Base-by-base conservation (phyloP, 106 monocot genomes). In the Agapanthus africanus region DNA sequence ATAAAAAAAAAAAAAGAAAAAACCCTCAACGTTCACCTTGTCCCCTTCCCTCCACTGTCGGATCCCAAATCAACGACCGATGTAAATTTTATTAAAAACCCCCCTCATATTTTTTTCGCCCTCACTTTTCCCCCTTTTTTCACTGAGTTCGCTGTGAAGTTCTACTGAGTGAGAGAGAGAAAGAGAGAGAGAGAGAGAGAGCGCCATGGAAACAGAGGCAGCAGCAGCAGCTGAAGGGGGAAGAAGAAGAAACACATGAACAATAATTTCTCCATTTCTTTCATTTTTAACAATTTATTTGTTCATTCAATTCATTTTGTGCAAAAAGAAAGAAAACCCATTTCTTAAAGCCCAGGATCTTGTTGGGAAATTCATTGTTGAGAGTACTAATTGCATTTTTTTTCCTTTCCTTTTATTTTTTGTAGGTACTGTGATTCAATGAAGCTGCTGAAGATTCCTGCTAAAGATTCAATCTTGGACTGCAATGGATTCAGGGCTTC, bases 11-110 rank as follows among this genome's bases (percentile, higher is more conserved):
- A 1, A 44, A 31, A 10, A 7, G n/a, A n/a, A n/a, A n/a, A n/a
- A 22, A 11, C 19, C 16, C 42, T 51, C 13, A 76, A 76, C 81
- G 81, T 71, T 76, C 81, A 69, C 38, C 18, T 65, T 52, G 27
- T 33, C 38, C 32, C 35, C 37, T n/a, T 13, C 46, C 65, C 21
- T 31, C 31, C 7, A 6, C 81, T 83, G 66, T 83, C 31, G 34
- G 71, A 73, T 88, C 70, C 14, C 33, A 7, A 81, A 83, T 71
- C 36, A 33, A 81, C 76, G 76, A 73, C 26, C 9, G 19, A 4
- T 10, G 3, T 10, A 23, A 18, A 5, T 34, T 39, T 65, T 18
- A 5, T 16, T 35, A 61, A n/a, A 35, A 30, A 35, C 38, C 51
- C 50, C 18, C 37, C 19, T 63, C 62, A 32, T 62, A n/a, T 40